Evolutionary conservation across 495 filamentous ascomycete genomes (phyloP), one percentile per base, ranked within the genome.

Genomic region (Pseudotulostoma volvatum): DNA sequence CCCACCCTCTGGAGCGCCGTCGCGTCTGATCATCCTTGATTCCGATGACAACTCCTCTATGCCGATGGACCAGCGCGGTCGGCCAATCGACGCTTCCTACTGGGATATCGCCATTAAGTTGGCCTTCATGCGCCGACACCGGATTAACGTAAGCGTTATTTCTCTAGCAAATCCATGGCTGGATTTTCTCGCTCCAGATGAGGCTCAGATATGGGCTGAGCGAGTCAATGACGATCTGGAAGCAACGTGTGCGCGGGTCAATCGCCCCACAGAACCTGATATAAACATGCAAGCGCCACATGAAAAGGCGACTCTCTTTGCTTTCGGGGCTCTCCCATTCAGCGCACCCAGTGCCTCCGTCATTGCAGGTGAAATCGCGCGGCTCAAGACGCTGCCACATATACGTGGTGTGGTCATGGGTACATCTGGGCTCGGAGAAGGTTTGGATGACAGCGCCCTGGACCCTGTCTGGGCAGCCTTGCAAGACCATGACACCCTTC

Each of bases 111-210:
- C 58, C 3, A 63, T 78, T 40, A 94, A 93, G 38, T 65, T 94
- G 3, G 56, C 67, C 14, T 96, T 96, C 59, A 96, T 96, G 88
- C 67, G 81, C 49, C 68, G 59, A 4, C 88, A 96, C 52, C 54
- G 57, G 17, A 94, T 96, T 49, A 70, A 79, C 51, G 75, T 74
- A 38, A 92, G 83, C 13, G 77, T 94, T 7, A 73, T 96, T 51
- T 87, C 81, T 0, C 78, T 94, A 32, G 88, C 88, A 16, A 96
- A 96, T 53, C 88, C 88, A 1, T 96, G 88, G 88, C 72, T 96
- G 1, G 88, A 94, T 55, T 94, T 93, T 52, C 62, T 94, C 0
- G 61, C 71, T 0, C 47, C 75, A 0, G 46, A 57, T 15, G 71
- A 79, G 41, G 81, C 81, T 2, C 70, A 67, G 9, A 51, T 59